phyloP scores from a whole-genome alignment of 2,329 filamentous ascomycete species.

The Pseudocercospora fijiensis region DNA sequence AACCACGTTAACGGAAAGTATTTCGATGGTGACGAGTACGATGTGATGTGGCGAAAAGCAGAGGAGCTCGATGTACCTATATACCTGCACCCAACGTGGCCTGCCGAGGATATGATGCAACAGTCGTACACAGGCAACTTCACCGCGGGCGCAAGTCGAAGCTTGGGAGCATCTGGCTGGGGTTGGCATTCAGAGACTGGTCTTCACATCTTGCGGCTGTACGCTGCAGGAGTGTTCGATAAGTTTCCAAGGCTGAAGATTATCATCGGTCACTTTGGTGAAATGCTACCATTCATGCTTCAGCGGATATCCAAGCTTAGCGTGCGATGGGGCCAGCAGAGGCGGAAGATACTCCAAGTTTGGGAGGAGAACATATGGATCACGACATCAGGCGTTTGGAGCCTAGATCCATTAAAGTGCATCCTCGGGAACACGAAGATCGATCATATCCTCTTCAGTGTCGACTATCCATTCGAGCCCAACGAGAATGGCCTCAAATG shows the following conservation, averaged over 20 bases:
- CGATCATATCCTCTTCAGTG: slow-evolving; percentile 57
- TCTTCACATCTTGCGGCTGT: slow-evolving; percentile 52
- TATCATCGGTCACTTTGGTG: slow-evolving; percentile 57
- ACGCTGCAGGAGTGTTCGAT: slow-evolving; percentile 57
- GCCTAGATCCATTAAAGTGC: slow-evolving; percentile 50
- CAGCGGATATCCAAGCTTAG: slow-evolving; percentile 45
- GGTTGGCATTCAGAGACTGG: slow-evolving; percentile 55
- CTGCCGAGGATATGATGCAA: slow-evolving; percentile 41
- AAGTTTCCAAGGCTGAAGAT: slow-evolving; percentile 55
- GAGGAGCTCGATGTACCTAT: slow-evolving; percentile 51
- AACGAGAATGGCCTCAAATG: slow-evolving; percentile 54
- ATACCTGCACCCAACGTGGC: slow-evolving; percentile 53
- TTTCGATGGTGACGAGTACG: slow-evolving; percentile 38
- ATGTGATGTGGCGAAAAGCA: slow-evolving; percentile 38
- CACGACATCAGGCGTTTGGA: slow-evolving; percentile 59
- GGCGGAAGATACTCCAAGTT: slow-evolving; percentile 43
- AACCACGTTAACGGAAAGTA: slow-evolving; percentile 39
- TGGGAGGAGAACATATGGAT: slow-evolving; percentile 58
- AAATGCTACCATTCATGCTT: slow-evolving; percentile 59
- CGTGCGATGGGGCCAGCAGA: slow-evolving; percentile 37
- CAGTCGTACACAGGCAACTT: slow-evolving; percentile 39
- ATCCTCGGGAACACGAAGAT: slow-evolving; percentile 41
- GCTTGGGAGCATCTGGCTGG: slow-evolving; percentile 47
- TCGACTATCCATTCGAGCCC: slow-evolving; percentile 59
- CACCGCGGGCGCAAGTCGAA: slow-evolving; percentile 30